phyloP scores from a whole-genome alignment of 2,329 filamentous ascomycete species.

The Sphaceloma murrayae region DNA sequence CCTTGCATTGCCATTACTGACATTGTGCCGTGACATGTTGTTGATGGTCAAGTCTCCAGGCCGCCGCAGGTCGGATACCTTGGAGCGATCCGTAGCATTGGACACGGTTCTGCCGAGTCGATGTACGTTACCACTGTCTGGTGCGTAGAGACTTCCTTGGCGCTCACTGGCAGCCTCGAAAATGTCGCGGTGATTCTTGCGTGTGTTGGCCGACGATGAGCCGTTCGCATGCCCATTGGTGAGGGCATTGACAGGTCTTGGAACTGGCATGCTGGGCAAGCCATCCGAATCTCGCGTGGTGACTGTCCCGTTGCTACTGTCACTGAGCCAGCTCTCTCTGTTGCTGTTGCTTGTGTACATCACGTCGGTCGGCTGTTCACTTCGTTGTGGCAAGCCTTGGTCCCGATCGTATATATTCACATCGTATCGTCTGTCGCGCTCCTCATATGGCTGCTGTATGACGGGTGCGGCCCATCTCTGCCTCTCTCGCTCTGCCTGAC shows the following conservation, averaged over 20 bases:
- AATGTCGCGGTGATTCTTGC: background rate
- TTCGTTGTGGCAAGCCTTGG: background rate
- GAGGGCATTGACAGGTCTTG: background rate
- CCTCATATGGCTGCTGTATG: background rate
- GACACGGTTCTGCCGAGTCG: constrained; percentile 1
- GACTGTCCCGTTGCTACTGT: constrained; percentile 8
- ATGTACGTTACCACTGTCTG: background rate
- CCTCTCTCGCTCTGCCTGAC: constrained; percentile 12
- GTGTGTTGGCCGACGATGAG: background rate
- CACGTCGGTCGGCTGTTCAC: background rate
- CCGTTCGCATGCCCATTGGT: background rate
- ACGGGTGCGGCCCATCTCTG: constrained; percentile 14
- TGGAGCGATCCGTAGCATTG: background rate
- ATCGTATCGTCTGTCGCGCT: constrained; percentile 1
- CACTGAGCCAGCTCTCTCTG: constrained; percentile 14
- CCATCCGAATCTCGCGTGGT: background rate
- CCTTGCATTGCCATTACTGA: background rate
- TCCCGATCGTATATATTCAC: background rate
- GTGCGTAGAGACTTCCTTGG: constrained; percentile 2
- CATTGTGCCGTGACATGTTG: constrained; percentile 1
- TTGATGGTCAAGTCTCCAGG: background rate
- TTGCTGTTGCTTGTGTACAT: background rate
- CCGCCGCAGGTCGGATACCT: background rate
- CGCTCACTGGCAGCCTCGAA: constrained; percentile 12
- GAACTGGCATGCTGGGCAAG: background rate